A percentile compares a stretch with the other conserved stretches of the same genome.
Evolutionary conservation across 495 filamentous ascomycete species (phyloP).

Genomic region (Penicillium riverlandense): DNA sequence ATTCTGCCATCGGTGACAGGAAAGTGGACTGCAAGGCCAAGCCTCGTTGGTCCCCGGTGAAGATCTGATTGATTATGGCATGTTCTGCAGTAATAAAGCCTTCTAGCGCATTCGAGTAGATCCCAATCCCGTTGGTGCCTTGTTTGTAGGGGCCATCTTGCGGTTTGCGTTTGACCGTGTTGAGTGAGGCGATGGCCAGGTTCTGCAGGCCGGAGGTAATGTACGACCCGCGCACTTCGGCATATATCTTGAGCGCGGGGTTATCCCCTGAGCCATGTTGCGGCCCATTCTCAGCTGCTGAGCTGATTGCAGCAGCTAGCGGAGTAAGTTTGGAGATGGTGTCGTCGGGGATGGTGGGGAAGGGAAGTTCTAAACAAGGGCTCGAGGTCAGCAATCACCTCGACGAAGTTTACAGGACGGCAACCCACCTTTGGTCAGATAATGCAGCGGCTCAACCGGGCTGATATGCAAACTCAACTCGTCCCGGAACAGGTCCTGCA

Average conservation of each 20-base stretch:
- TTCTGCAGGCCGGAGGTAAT: conserved; percentile 72
- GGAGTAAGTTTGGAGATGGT: conserved; percentile 49
- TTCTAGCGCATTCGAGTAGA: conserved; percentile 82
- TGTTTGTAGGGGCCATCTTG: conserved; percentile 77
- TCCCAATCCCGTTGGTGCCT: conserved; percentile 89
- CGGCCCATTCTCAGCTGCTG: conserved; percentile 41
- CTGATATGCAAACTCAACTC: conserved; percentile 64
- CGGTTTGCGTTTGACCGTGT: conserved; percentile 74
- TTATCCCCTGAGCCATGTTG: conserved; percentile 43
- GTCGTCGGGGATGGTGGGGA: conserved; percentile 53
- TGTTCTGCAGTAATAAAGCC: conserved; percentile 81
- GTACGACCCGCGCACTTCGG: conserved; percentile 80
- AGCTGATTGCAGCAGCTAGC: conserved; percentile 51
- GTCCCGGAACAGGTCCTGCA: conserved; percentile 76
- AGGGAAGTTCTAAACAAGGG: conserved; percentile 50
- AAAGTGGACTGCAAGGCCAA: conserved; percentile 70
- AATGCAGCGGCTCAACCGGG: conserved; percentile 83
- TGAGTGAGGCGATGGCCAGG: conserved; percentile 78
- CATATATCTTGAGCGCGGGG: conserved; percentile 69
- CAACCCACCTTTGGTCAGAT: conserved; percentile 72
- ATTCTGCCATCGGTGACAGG: conserved; percentile 65
- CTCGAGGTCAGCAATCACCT: too few species aligned
- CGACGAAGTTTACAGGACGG: not conserved
- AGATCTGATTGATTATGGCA: conserved; percentile 77
- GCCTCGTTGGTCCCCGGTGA: conserved; percentile 76